Evolutionary conservation across 1,284 basidiomycete genomes (phyloP).

Genomic region (Cryptococcus wingfieldii): DNA sequence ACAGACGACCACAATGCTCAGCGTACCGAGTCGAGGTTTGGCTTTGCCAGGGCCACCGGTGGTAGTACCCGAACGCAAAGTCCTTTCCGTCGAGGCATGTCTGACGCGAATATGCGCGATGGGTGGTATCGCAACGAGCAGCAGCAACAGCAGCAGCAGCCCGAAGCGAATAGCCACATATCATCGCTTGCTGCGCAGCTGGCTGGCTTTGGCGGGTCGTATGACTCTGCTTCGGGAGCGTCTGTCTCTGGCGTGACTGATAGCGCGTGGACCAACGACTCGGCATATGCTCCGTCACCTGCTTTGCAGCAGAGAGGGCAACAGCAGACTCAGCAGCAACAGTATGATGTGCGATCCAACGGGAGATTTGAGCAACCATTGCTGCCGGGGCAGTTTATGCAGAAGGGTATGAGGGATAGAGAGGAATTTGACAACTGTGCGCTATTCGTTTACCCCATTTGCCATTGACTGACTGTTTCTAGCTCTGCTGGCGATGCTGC

Average conservation of each 20-base stretch:
- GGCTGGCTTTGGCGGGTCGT: conserved; percentile 12
- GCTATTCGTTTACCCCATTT: background rate
- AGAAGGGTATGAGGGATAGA: conserved; percentile 14
- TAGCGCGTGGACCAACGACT: conserved; percentile 9
- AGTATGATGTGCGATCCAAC: conserved; percentile 1
- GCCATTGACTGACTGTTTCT: background rate
- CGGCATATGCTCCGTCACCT: conserved; percentile 12
- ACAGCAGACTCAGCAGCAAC: conserved; percentile 3
- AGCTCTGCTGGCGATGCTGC: conserved; percentile 6
- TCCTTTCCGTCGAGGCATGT: conserved; percentile 22
- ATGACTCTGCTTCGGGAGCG: conserved; percentile 6
- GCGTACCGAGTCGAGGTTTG: conserved; percentile 72
- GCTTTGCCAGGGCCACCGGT: conserved; percentile 64
- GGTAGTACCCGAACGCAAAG: conserved; percentile 22
- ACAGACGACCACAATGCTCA: conserved; percentile 58
- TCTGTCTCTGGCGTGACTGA: background rate
- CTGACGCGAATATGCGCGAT: conserved; percentile 9
- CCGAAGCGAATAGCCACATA: conserved; percentile 3
- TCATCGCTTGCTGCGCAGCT: conserved; percentile 15
- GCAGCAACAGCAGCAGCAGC: conserved; percentile 2
- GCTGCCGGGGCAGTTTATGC: conserved; percentile 7
- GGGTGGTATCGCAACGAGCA: conserved; percentile 13
- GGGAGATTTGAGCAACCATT: conserved; percentile 10
- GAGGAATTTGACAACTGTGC: conserved; percentile 18
- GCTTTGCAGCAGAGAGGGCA: conserved; percentile 8